Evolutionary conservation across 2,329 filamentous ascomycete genomes (phyloP).

Genomic region (Penicillium rolfsii): DNA sequence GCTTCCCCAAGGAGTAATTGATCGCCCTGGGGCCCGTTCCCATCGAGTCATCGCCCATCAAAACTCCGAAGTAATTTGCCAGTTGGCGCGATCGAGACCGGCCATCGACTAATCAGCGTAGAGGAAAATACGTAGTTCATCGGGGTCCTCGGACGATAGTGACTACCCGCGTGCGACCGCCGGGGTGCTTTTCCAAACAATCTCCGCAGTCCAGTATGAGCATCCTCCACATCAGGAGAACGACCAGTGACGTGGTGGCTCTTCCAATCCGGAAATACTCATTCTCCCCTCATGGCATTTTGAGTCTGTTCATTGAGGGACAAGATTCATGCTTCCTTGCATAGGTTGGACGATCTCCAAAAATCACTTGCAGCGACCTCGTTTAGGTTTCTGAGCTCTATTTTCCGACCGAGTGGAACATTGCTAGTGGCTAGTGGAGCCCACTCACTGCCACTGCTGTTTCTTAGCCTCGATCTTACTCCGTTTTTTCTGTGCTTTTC

Average conservation of each 20-base stretch:
- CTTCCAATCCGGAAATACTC: background rate
- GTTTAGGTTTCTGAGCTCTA: slow-evolving; percentile 30
- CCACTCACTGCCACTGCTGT: background rate
- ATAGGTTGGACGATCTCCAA: slow-evolving; percentile 17
- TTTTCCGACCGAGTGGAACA: slow-evolving; percentile 39
- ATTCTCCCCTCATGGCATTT: background rate
- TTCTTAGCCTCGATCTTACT: slow-evolving; percentile 40
- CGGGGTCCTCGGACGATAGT: background rate
- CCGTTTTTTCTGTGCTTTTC: slow-evolving; percentile 23
- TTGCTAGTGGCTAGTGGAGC: too few relatives aligned
- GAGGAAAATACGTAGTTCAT: background rate
- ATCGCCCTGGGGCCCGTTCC: background rate
- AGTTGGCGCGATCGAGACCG: background rate
- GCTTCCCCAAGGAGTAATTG: slow-evolving; percentile 2
- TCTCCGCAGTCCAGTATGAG: too few relatives aligned
- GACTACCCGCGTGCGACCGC: background rate
- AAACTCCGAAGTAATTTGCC: background rate
- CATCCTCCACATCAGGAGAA: too few relatives aligned
- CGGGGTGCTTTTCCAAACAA: background rate
- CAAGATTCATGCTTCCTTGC: slow-evolving; percentile 24
- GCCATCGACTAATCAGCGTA: background rate
- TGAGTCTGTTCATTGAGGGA: slow-evolving; percentile 12
- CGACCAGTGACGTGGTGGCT: background rate
- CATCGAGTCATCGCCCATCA: too few relatives aligned
- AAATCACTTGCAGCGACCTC: slow-evolving; percentile 32